Conservation (phyloP, 306 rosid genomes). For the Casuarina equisetifolia region DNA sequence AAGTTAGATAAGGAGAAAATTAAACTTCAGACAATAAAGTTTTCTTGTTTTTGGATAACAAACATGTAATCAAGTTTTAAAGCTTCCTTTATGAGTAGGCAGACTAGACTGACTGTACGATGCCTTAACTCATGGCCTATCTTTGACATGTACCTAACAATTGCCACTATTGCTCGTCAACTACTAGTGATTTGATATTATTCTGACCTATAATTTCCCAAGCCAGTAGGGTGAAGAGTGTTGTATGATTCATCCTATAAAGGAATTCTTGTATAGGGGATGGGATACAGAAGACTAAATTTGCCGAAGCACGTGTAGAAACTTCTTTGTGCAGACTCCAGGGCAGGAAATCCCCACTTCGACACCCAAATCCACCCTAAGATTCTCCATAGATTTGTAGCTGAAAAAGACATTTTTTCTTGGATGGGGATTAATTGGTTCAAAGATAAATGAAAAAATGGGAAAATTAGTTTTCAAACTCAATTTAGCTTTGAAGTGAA, state of each 20-base stretch:
- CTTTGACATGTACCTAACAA: background rate
- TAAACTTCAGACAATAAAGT: too few species aligned
- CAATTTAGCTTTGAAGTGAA: too few species aligned
- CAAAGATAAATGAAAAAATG: too few species aligned
- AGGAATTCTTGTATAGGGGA: background rate
- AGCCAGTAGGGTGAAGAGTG: background rate
- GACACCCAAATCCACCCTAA: too few species aligned
- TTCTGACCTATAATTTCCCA: too few species aligned
- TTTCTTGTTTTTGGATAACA: too few species aligned
- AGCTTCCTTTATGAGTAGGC: background rate
- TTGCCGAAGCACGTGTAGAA: background rate
- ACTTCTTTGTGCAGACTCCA: background rate
- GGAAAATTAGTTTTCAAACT: too few species aligned
- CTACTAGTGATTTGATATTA: background rate
- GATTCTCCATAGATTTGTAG: background rate
- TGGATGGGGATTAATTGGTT: too few species aligned
- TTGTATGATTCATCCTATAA: background rate
- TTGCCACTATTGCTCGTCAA: background rate
- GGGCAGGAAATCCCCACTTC: background rate
- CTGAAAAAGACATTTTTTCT: too few species aligned
- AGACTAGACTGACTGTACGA: background rate
- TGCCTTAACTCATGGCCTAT: slow-evolving; percentile 3
- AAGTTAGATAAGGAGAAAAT: too few species aligned
- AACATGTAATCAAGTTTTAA: background rate
- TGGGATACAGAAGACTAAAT: background rate